Evolutionary conservation across 2,329 filamentous ascomycete genomes (phyloP), one percentile per base, ranked within the genome.

Genomic region (Grosmannia serpens): DNA sequence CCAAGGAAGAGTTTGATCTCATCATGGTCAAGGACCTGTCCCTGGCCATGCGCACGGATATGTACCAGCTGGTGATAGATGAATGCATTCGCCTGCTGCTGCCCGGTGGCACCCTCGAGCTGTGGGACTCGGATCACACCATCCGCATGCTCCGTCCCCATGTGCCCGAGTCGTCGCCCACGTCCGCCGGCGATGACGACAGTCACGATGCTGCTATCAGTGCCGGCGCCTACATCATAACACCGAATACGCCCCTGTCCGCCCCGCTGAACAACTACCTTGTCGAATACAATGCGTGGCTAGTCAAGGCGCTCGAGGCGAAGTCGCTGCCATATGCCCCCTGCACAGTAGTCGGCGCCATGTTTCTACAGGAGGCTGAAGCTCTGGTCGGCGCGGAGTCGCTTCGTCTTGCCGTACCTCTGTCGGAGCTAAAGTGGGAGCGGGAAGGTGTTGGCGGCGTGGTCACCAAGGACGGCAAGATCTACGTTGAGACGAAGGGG

Each of bases 91-190:
- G 91, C 22, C 73, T 95, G 15, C 75, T 96, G 41, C 84, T 81
- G 63, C 85, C 88, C 0, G 90, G 89, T 20, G 92, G 92, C 5
- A 83, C 84, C 2, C 67, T 96, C 29, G 92, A 96, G 69, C 78
- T 95, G 20, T 96, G 91, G 91, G 91, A 96, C 63, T 87, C 87
- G 6, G 91, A 96, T 71, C 84, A 91, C 68, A 81, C 86, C 15
- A 83, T 96, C 63, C 87, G 91, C 64, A 91, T 91, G 70, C 77
- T 97, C 31, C 78, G 89, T 55, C 89, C 89, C 3, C 89, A 94
- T 68, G 83, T 88, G 2, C 84, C 85, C 2, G 80, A 79, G 17
- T 75, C 81, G 60, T 63, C 59, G 15, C 55, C 58, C 56, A 62
- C 29, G 24, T 60, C 59, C 46, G 60, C 63, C 24, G 71, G 74